Conservation (phyloP, 495 filamentous ascomycete species). For the Penicillium samsonianum region DNA sequence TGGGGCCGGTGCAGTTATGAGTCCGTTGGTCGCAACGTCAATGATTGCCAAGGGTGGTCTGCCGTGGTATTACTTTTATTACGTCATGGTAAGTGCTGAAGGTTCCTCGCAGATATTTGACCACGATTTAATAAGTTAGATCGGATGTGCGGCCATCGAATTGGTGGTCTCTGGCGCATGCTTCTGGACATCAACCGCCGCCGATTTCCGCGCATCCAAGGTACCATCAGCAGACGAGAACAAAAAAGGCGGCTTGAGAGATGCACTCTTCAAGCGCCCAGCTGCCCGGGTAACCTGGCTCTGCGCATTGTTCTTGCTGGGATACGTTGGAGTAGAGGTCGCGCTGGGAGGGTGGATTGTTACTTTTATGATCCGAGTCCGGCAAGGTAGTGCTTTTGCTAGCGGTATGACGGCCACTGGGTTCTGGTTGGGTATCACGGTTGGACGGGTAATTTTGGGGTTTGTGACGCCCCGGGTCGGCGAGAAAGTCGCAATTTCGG, state of each 20-base stretch:
- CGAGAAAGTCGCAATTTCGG: conserved; percentile 58
- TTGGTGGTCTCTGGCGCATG: conserved; percentile 50
- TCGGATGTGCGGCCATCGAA: conserved; percentile 65
- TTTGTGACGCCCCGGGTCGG: conserved; percentile 64
- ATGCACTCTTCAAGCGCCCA: conserved; percentile 54
- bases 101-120: neutral
- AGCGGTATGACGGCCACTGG: conserved; percentile 65
- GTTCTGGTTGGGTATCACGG: conserved; percentile 67
- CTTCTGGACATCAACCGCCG: conserved; percentile 70
- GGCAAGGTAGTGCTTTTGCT: conserved; percentile 55
- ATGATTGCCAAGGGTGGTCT: conserved; percentile 52
- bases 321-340: conserved; percentile 85
- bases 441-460: conserved; percentile 59
- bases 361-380: conserved; percentile 62
- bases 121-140: conserved; percentile 32
- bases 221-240: conserved; percentile 30
- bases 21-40: conserved; percentile 58
- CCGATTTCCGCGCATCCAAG: conserved; percentile 56
- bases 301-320: conserved; percentile 71
- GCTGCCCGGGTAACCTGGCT: conserved; percentile 68
- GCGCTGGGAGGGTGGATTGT: conserved; percentile 74
- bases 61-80: conserved; percentile 63
- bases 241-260: conserved; percentile 51
- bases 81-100: conserved; percentile 53
- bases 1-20: conserved; percentile 57